phyloP scores from a whole-genome alignment of 1,284 basidiomycete species.

The Austroboletus niveus region DNA sequence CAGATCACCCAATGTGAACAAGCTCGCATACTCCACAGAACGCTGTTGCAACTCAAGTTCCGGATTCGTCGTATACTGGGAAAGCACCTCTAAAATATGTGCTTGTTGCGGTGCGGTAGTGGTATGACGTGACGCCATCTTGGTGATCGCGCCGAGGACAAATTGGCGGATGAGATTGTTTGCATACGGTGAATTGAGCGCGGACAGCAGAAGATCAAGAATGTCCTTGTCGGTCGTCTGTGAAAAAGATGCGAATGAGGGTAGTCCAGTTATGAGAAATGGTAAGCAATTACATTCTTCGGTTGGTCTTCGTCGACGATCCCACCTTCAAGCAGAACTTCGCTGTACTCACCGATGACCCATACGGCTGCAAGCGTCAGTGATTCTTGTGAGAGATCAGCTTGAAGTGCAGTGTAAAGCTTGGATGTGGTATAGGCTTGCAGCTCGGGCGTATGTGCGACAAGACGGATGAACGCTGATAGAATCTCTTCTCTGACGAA shows the following conservation, averaged over 20 bases:
- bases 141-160: constrained; percentile 87
- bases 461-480: constrained; percentile 92
- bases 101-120: constrained; percentile 69
- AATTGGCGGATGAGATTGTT: constrained; percentile 93
- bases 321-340: constrained; percentile 85
- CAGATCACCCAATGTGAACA: constrained; percentile 76
- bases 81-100: constrained; percentile 75
- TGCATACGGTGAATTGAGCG: constrained; percentile 92
- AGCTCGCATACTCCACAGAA: constrained; percentile 89
- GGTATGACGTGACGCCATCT: constrained; percentile 79
- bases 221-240: constrained; percentile 81
- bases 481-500: constrained; percentile 97
- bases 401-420: constrained; percentile 83
- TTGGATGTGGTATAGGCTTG: constrained; percentile 96
- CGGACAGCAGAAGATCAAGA: constrained; percentile 83
- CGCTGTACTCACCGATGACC: constrained; percentile 97
- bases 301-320: constrained; percentile 86
- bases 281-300: constrained; percentile 52
- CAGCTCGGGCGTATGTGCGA: constrained; percentile 95
- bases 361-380: constrained; percentile 92
- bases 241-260: constrained; percentile 1
- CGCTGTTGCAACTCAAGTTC: constrained; percentile 97
- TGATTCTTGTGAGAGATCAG: constrained; percentile 96
- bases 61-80: constrained; percentile 76
- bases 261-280: not conserved